These are phyloP conservation scores for Candida boidinii DNA, from an alignment of 805 yeast species.

Conservation along the genomic window DNA sequence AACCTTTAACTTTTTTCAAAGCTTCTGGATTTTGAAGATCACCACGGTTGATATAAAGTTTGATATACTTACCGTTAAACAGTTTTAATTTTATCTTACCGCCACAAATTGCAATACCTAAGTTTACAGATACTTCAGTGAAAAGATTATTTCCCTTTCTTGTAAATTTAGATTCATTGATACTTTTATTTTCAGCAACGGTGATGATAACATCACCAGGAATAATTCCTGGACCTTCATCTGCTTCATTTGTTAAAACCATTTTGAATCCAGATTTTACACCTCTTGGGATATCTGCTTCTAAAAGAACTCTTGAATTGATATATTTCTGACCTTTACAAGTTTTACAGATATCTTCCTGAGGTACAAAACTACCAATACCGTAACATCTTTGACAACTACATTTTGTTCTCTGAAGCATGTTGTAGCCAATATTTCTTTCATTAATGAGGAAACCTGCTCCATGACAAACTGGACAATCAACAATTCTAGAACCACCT, in stretches of 20 bases:
- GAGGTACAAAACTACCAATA: constrained; percentile 25
- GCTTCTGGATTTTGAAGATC: constrained; percentile 44
- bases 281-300: constrained; percentile 50
- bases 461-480: constrained; percentile 34
- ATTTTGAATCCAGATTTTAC: constrained; percentile 42
- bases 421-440: constrained; percentile 33
- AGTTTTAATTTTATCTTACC: constrained; percentile 23
- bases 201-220: constrained; percentile 66
- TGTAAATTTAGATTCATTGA: constrained; percentile 23
- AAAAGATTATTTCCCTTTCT: constrained; percentile 20
- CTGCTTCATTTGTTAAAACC: constrained; percentile 52
- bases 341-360: constrained; percentile 27
- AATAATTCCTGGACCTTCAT: constrained; percentile 46
- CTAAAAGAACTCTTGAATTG: constrained; percentile 40
- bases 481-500: constrained; percentile 32
- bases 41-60: constrained; percentile 35
- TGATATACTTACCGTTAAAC: constrained; percentile 27
- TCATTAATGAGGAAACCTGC: constrained; percentile 31
- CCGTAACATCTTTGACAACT: constrained; percentile 39
- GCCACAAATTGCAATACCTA: constrained; percentile 18
- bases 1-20: constrained; percentile 29
- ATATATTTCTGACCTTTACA: constrained; percentile 39
- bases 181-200: constrained; percentile 28
- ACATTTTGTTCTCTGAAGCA: constrained; percentile 31
- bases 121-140: constrained; percentile 11